Base-by-base conservation (phyloP, 176 grass and related monocot species). In the Bromus sterilis region DNA sequence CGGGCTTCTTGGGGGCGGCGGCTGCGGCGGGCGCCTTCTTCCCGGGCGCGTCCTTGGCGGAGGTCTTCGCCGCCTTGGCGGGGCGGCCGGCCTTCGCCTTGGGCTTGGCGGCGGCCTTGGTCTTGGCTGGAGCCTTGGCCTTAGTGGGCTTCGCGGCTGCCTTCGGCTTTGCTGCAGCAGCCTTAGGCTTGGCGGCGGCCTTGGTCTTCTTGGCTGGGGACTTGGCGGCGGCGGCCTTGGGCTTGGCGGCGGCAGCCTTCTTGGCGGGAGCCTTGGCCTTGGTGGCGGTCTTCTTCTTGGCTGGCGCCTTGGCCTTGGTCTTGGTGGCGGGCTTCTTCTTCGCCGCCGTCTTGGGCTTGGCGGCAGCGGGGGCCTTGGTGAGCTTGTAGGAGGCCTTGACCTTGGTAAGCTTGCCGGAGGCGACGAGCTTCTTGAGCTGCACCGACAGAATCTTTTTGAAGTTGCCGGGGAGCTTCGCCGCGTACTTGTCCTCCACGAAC, bases 401-500 rank as follows among this genome's bases (percentile, higher is more conserved):
- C 86, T 96, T 96, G 35, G 76, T 86, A 7, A 96, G 83, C 78
- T 96, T 96, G 29, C 90, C 93, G 26, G 56, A 51, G 12, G 93
- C 83, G 66, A 87, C 80, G 5, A 96, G 85, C 79, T 87, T 86
- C 88, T 85, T 93, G 41, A 96, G 76, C 68, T 93, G 90, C 12
- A 86, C 18, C 15, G 77, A 65, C 59, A 93, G 80, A 2, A 84
- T 61, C 88, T 93, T 96, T 31, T 79, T 80, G 88, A 91, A 93
- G 83, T 90, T 90, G 53, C 55, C 7, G 0, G 90, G 77, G 5
- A 93, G 83, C 39, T 89, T 59, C 14, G 43, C 71, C 86, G 84
- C 76, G 35, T 96, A 88, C 88, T 93, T 96, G 44, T 91, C 93
- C 86, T 96, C 90, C 4, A 96, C 44, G 48, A 88, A 91, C 83